Base-by-base conservation (phyloP, 352 stramenopile genomes). In the Pythium chondricola region DNA sequence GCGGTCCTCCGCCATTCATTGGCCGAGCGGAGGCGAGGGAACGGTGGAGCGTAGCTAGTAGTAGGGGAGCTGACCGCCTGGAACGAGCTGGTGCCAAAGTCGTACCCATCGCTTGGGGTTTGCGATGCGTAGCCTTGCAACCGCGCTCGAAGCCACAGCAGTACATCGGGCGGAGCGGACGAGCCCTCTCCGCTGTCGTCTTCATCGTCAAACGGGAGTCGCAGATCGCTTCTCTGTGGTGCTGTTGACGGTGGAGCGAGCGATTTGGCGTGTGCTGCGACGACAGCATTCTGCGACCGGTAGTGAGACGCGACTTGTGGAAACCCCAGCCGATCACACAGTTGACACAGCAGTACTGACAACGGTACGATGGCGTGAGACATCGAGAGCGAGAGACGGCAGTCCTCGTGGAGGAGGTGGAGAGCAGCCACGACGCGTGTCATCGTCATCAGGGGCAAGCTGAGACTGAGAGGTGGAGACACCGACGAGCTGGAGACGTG, bases 391-490 rank as follows among this genome's bases (percentile, higher is more conserved):
- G 78, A 87, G 14, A 90, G 51, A 41, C 75, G 83, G 0, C 77
- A 42, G 26, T 92, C 78, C 75, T 92, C 78, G 32, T 84, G 66
- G 4, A 88, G 46, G 24, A 90, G 61, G 31, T 92, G 81, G 24
- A 92, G 52, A 0, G 61, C 73, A 1, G 52, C 51, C 65, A 86
- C 77, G n/a, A 84, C 59, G 2, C 18, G 26, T 24, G 38, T 22
- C 17, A 65, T 11, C 7, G 62, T 55, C 26, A 53, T 42, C 22
- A 48, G n/a, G n/a, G n/a, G n/a, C n/a, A n/a, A n/a, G n/a, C n/a
- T n/a, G n/a, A n/a, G n/a, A n/a, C n/a, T n/a, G n/a, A n/a, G n/a
- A n/a, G n/a, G n/a, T n/a, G n/a, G n/a, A n/a, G n/a, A n/a, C n/a
- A n/a, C n/a, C n/a, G n/a, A n/a, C n/a, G n/a, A n/a, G n/a, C n/a